These are phyloP conservation scores for Hanseniaspora gamundiae DNA, from an alignment of 1,139 yeast genomes.

Conservation along the genomic window DNA sequence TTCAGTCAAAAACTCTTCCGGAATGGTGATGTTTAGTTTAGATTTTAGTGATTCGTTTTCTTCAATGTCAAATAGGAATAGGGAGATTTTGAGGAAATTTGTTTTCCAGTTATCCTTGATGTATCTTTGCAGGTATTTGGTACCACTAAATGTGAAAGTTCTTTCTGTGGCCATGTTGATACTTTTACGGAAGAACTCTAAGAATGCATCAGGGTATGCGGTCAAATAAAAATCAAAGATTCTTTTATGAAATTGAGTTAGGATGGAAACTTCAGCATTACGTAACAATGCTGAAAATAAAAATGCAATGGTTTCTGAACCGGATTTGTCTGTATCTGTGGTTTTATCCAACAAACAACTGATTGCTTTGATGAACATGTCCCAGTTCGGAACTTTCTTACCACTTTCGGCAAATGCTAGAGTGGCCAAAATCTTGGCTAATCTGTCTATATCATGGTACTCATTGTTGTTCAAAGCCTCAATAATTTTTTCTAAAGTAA, in stretches of 20 bases:
- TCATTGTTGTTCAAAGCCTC: conserved; percentile 11
- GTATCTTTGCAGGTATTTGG: conserved; percentile 37
- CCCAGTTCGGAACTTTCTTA: conserved; percentile 37
- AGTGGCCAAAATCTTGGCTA: conserved; percentile 28
- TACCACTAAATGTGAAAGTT: conserved; percentile 33
- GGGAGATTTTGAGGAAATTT: conserved; percentile 30
- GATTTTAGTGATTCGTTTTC: conserved; percentile 12
- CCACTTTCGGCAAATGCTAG: conserved; percentile 61
- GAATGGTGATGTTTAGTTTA: conserved; percentile 12
- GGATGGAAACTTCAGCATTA: conserved; percentile 41
- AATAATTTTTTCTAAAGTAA: conserved; percentile 25
- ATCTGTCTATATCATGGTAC: conserved; percentile 10
- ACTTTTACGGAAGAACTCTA: conserved; percentile 38
- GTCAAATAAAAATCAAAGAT: conserved; percentile 29
- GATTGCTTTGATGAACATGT: conserved; percentile 11
- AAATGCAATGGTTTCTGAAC: conserved; percentile 18
- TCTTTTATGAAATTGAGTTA: conserved; percentile 37
- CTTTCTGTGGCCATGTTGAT: conserved; percentile 34
- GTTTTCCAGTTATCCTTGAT: conserved; percentile 30
- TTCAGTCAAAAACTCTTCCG: conserved; percentile 10
- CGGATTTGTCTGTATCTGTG: neutral
- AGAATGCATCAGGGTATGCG: conserved; percentile 29
- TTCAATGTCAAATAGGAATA: conserved; percentile 31
- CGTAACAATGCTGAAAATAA: conserved; percentile 40
- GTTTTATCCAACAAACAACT: conserved; percentile 10